phyloP scores from a whole-genome alignment of 2,329 filamentous ascomycete species.

The Claviceps fusiformis region DNA sequence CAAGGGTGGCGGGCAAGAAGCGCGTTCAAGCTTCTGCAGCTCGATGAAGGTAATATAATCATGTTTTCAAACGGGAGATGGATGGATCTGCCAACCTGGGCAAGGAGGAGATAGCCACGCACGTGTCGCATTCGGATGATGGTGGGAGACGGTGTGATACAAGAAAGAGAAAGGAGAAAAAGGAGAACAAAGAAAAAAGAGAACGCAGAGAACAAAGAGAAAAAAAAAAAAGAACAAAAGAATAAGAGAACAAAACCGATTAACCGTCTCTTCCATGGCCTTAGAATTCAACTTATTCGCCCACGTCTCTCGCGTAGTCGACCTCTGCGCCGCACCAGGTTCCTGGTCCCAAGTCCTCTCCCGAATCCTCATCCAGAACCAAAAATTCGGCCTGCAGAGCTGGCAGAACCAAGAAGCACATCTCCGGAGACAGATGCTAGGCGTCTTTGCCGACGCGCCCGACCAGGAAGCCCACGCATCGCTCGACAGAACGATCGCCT shows the following conservation, averaged over 20 bases:
- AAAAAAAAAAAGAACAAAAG: no score
- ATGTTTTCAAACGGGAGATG: no score
- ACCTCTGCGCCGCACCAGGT: constrained; percentile 88
- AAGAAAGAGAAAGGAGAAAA: no score
- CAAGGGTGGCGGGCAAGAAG: constrained; percentile 96
- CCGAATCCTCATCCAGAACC: constrained; percentile 81
- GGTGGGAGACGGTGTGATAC: no score
- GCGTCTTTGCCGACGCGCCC: constrained; percentile 26
- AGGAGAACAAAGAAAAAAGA: no score
- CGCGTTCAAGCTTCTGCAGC: constrained; percentile 91
- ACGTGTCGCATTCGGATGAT: background rate
- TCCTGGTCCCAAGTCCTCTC: constrained; percentile 97
- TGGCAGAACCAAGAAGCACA: constrained; percentile 75
- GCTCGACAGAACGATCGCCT: background rate
- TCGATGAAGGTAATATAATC: constrained; percentile 53
- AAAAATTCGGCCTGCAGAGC: constrained; percentile 72
- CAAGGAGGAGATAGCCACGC: background rate
- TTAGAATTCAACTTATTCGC: constrained; percentile 88
- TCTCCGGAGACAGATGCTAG: constrained; percentile 47
- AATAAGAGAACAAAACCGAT: background rate
- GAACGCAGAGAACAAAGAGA: no score
- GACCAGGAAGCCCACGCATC: background rate
- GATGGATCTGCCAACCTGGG: no score
- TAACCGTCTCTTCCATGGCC: background rate
- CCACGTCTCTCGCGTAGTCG: constrained; percentile 81